Conservation (phyloP, 108 stramenopile species). For the Bacterosira constricta region DNA sequence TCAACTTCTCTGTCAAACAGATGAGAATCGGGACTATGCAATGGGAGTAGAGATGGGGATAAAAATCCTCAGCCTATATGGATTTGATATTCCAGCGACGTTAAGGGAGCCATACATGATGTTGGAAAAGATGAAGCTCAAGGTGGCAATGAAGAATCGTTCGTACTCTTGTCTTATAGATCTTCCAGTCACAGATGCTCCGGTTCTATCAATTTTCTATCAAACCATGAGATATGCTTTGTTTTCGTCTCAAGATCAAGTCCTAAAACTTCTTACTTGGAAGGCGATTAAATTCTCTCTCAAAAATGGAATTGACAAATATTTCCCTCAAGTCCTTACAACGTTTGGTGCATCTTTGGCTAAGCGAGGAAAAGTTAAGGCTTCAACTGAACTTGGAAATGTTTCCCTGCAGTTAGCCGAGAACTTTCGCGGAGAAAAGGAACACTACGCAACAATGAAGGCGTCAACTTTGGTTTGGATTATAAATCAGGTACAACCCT, state of each 20-base stretch:
- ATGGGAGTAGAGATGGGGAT: no score
- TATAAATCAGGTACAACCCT: conserved; percentile 17
- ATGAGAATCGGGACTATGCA: no score
- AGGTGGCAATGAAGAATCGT: conserved; percentile 7
- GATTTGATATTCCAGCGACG: background rate
- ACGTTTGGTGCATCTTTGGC: conserved; percentile 4
- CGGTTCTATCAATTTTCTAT: conserved; percentile 7
- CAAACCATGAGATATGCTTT: background rate
- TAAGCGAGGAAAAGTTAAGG: conserved; percentile 16
- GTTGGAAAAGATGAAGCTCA: conserved; percentile 12
- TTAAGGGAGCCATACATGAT: background rate
- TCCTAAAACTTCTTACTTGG: conserved; percentile 5
- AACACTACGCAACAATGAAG: conserved; percentile 9
- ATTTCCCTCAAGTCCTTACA: conserved; percentile 19
- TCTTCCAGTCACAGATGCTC: background rate
- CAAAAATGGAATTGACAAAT: conserved; percentile 19
- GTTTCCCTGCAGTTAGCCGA: conserved; percentile 12
- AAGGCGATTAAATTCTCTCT: conserved; percentile 18
- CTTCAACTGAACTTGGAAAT: conserved; percentile 13
- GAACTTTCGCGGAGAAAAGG: conserved; percentile 23
- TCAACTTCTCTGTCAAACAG: no score
- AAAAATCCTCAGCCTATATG: conserved; percentile 4
- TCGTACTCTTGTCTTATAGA: background rate
- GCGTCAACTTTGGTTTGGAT: conserved; percentile 5
- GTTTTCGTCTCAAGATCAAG: conserved; percentile 12